Evolutionary conservation across 1,139 yeast genomes (phyloP).

Genomic region (Blastobotrys niveus): DNA sequence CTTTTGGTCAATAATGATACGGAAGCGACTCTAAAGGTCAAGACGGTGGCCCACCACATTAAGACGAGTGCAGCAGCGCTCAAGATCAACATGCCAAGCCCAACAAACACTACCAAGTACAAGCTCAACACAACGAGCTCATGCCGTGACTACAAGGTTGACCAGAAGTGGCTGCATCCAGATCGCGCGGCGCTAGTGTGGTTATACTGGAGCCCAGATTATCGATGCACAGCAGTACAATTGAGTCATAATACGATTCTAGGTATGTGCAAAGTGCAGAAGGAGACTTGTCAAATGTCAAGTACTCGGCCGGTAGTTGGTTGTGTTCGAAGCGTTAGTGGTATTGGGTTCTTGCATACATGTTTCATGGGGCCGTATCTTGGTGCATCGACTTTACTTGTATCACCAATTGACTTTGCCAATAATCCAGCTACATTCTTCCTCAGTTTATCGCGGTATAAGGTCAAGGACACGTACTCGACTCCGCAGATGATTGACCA

Average conservation of each 20-base stretch:
- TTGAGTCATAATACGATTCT: conserved; percentile 59
- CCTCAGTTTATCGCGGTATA: conserved; percentile 65
- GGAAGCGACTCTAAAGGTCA: conserved; percentile 60
- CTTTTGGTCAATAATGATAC: conserved; percentile 76
- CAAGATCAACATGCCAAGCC: conserved; percentile 44
- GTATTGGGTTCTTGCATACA: conserved; percentile 83
- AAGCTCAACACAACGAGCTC: conserved; percentile 52
- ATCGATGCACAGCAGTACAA: conserved; percentile 60
- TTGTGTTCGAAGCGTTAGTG: conserved; percentile 77
- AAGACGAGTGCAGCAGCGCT: conserved; percentile 48
- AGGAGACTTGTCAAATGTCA: conserved; percentile 84
- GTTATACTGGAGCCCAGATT: conserved; percentile 69
- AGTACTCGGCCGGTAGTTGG: conserved; percentile 73
- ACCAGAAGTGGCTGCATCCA: conserved; percentile 28
- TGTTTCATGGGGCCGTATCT: conserved; percentile 75
- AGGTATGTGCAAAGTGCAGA: conserved; percentile 79
- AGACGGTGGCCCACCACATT: conserved; percentile 57
- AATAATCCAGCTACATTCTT: conserved; percentile 70
- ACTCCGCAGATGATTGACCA: conserved; percentile 81
- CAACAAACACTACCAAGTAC: conserved; percentile 64
- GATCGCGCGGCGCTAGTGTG: conserved; percentile 49
- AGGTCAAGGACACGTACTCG: conserved; percentile 79
- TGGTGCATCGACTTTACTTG: conserved; percentile 78
- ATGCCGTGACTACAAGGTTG: conserved; percentile 35
- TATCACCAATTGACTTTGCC: conserved; percentile 74